A percentile compares a stretch with the other conserved stretches of the same genome.
Evolutionary conservation across 306 rosid species (phyloP).

Genomic region (Quercus gilva): DNA sequence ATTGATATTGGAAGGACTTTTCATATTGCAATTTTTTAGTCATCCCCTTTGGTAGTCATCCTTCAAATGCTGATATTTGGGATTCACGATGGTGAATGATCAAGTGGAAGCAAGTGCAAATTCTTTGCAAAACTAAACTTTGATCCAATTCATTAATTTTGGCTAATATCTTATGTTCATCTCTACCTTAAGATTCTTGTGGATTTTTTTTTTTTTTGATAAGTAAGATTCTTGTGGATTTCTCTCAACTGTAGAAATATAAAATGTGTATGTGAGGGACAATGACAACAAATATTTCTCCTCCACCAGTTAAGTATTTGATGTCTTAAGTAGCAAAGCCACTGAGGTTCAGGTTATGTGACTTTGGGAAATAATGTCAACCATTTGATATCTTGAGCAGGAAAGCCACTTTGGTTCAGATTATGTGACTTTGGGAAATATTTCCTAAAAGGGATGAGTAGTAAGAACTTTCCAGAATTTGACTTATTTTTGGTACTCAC

Average conservation of each 20-base stretch:
- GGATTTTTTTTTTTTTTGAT: no score
- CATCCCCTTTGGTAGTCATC: no score
- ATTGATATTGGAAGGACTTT: neutral
- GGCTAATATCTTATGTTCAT: neutral
- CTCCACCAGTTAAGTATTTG: neutral
- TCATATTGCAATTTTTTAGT: neutral
- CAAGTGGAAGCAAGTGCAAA: neutral
- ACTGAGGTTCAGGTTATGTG: no score
- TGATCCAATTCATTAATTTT: neutral
- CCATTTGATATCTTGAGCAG: neutral
- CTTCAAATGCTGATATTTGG: no score
- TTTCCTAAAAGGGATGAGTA: neutral
- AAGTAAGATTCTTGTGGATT: neutral
- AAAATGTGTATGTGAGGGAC: neutral
- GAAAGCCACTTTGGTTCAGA: neutral
- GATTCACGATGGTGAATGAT: no score
- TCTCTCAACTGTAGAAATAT: neutral
- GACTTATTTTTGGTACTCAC: neutral
- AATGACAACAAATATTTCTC: neutral
- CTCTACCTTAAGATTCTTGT: neutral
- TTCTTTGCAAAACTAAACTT: neutral
- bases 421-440: neutral
- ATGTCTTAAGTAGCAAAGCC: no score
- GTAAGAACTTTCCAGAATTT: neutral
- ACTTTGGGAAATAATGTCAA: no score